Conservation (phyloP, 495 filamentous ascomycete species). For the Xylaria curta region DNA sequence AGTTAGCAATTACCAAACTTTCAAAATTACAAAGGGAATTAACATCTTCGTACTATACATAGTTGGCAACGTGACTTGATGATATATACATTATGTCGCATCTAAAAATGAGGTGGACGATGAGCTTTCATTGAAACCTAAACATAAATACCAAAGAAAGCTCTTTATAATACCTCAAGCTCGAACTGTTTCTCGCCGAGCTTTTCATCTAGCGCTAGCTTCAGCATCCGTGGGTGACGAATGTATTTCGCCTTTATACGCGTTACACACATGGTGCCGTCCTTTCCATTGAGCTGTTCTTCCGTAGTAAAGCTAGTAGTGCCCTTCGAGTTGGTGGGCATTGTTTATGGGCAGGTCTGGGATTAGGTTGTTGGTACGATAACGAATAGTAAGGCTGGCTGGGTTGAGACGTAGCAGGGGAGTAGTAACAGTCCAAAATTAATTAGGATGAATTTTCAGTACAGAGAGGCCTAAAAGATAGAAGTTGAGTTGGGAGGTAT, state of each 20-base stretch:
- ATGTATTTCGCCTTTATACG: not conserved
- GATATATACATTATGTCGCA: not conserved
- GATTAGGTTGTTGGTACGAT: not conserved
- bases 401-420: not conserved
- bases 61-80: not conserved
- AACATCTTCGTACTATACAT: not conserved
- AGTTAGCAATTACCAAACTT: not conserved
- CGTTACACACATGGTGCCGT: not conserved
- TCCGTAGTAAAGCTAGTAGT: not conserved
- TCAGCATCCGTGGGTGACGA: not conserved
- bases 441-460: not conserved
- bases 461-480: too few species aligned
- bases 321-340: not conserved
- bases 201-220: not conserved
- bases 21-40: not conserved
- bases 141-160: not conserved
- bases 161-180: not conserved
- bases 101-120: not conserved
- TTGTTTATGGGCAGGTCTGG: not conserved
- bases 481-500: too few species aligned
- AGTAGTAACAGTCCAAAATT: not conserved
- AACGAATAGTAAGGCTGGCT: not conserved
- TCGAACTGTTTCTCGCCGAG: not conserved
- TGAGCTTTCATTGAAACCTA: not conserved
- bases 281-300: not conserved